phyloP scores from a whole-genome alignment of 805 yeast genomes.

The Teunomyces stri region DNA sequence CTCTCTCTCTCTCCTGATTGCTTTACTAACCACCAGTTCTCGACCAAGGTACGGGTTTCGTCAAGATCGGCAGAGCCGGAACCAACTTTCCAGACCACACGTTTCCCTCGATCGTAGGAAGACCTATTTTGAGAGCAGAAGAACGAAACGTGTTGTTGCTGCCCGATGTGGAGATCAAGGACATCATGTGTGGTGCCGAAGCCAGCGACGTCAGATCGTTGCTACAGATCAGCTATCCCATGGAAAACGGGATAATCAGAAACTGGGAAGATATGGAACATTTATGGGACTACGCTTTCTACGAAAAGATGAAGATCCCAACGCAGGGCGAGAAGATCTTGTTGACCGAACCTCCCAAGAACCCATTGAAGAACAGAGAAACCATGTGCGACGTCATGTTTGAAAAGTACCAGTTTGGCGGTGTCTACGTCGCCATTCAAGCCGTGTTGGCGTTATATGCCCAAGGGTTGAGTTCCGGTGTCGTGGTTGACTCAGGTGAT shows the following conservation, averaged over 20 bases:
- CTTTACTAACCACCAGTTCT: slow-evolving; percentile 53
- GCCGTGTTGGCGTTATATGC: slow-evolving; percentile 98
- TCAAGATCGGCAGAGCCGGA: slow-evolving; percentile 94
- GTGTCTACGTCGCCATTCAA: slow-evolving; percentile 93
- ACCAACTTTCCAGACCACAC: slow-evolving; percentile 96
- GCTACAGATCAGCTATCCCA: slow-evolving; percentile 91
- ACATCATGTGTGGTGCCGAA: slow-evolving; percentile 97
- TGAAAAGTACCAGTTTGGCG: slow-evolving; percentile 86
- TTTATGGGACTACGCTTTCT: slow-evolving; percentile 96
- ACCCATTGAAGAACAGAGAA: slow-evolving; percentile 87
- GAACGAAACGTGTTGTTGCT: slow-evolving; percentile 61
- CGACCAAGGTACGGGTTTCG: slow-evolving; percentile 99
- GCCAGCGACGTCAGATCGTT: slow-evolving; percentile 89
- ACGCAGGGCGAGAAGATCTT: slow-evolving; percentile 74
- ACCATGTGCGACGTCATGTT: slow-evolving; percentile 91
- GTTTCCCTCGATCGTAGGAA: slow-evolving; percentile 95
- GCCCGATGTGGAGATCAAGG: slow-evolving; percentile 76
- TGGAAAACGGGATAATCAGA: slow-evolving; percentile 97
- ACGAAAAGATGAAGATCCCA: slow-evolving; percentile 81
- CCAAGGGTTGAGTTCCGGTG: slow-evolving; percentile 95
- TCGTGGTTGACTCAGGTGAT: slow-evolving; percentile 97
- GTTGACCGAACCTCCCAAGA: slow-evolving; percentile 97
- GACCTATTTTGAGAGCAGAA: slow-evolving; percentile 96
- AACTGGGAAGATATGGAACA: slow-evolving; percentile 99
- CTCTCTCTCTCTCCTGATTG: background rate